These are phyloP conservation scores for Cystobasidium sp. DNA, from an alignment of 1,284 basidiomycete genomes.

Conservation along the genomic window DNA sequence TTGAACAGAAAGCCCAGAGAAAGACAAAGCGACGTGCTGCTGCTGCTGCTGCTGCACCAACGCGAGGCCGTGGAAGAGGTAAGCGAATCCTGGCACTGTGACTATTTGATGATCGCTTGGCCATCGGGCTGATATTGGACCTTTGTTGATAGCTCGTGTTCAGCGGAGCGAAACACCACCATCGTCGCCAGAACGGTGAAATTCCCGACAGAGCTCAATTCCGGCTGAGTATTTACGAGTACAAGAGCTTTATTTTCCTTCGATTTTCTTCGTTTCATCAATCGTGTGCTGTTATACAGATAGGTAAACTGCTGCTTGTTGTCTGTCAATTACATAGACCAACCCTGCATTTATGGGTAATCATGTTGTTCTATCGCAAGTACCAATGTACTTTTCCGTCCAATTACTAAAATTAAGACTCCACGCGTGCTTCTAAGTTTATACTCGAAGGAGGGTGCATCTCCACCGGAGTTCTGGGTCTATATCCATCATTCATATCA, in stretches of 20 bases:
- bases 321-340: neutral
- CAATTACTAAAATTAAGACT: neutral
- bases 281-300: no score
- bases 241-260: no score
- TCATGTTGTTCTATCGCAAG: neutral
- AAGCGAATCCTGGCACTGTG: neutral
- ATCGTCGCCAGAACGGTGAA: no score
- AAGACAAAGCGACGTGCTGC: slow-evolving; percentile 39
- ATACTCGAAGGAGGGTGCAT: slow-evolving; percentile 2
- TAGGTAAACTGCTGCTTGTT: neutral
- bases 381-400: neutral
- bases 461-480: slow-evolving; percentile 9
- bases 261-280: no score
- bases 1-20: slow-evolving; percentile 61
- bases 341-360: neutral
- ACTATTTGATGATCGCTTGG: no score
- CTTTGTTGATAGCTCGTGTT: no score
- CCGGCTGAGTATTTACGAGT: no score
- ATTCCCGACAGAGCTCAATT: no score
- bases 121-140: no score
- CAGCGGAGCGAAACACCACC: no score
- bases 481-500: neutral
- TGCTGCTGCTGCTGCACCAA: slow-evolving; percentile 21
- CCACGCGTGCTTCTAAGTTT: neutral
- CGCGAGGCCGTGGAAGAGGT: neutral